phyloP scores from a whole-genome alignment of 805 yeast species.

The Ogataea siamensis region DNA sequence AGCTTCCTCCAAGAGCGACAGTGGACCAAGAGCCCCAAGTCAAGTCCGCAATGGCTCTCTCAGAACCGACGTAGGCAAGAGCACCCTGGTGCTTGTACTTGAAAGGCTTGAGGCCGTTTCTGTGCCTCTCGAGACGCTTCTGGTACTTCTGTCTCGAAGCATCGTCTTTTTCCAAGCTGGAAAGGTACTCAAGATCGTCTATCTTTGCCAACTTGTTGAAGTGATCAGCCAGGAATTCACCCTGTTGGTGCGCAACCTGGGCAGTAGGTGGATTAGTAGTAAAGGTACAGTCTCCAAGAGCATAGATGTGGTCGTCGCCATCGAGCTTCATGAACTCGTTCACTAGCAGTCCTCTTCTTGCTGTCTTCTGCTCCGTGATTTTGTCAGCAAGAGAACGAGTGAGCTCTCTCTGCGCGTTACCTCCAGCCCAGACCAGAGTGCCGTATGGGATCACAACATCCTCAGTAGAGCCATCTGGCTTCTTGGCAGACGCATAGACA shows the following conservation, averaged over 20 bases:
- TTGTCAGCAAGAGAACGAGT: constrained; percentile 61
- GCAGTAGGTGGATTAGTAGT: constrained; percentile 93
- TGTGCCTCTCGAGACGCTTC: constrained; percentile 42
- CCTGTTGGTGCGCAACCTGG: constrained; percentile 95
- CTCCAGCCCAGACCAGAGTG: constrained; percentile 93
- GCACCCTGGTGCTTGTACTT: constrained; percentile 86
- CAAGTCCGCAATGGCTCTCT: constrained; percentile 89
- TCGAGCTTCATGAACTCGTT: constrained; percentile 77
- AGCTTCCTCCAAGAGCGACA: constrained; percentile 75
- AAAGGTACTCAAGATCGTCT: constrained; percentile 51
- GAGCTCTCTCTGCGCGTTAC: constrained; percentile 83
- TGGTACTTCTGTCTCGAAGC: constrained; percentile 43
- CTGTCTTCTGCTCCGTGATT: constrained; percentile 72
- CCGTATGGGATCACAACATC: constrained; percentile 74
- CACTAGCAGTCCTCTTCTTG: constrained; percentile 85
- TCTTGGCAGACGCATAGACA: constrained; percentile 68
- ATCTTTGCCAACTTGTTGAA: constrained; percentile 63
- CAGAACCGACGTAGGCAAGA: constrained; percentile 88
- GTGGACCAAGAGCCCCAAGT: constrained; percentile 77
- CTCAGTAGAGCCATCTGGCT: constrained; percentile 62
- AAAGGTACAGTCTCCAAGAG: constrained; percentile 90
- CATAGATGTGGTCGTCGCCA: constrained; percentile 77
- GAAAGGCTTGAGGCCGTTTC: constrained; percentile 54
- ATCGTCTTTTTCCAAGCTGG: constrained; percentile 39
- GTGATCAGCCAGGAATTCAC: constrained; percentile 69